A percentile compares a stretch with the other conserved stretches of the same genome.
These are phyloP conservation scores for Scheffersomyces segobiensis DNA, from an alignment of 1,139 yeast genomes.

Conservation along the genomic window DNA sequence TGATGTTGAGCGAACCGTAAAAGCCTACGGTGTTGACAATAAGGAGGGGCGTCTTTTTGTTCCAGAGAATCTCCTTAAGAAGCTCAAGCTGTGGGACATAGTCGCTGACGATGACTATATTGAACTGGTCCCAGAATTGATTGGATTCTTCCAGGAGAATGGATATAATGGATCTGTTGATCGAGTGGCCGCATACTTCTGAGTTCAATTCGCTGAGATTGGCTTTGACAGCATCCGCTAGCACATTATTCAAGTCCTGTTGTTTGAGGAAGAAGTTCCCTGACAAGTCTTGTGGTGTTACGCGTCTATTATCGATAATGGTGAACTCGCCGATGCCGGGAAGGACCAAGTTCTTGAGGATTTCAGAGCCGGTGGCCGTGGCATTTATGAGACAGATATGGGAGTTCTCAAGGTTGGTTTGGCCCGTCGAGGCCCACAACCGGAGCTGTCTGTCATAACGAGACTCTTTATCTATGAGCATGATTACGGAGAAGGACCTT, in stretches of 20 bases:
- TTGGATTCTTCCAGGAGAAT: conserved; percentile 15
- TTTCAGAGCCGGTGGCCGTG: conserved; percentile 63
- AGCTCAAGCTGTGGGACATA: conserved; percentile 18
- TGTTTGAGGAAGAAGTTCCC: conserved; percentile 63
- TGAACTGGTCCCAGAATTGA: conserved; percentile 52
- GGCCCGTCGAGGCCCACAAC: conserved; percentile 85
- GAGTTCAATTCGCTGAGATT: conserved; percentile 59
- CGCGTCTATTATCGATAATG: conserved; percentile 49
- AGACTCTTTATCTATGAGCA: conserved; percentile 30
- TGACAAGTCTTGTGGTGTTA: conserved; percentile 46
- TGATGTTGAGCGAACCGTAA: conserved; percentile 62
- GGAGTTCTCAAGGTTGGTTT: conserved; percentile 55
- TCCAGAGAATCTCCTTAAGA: conserved; percentile 44
- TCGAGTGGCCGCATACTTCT: conserved; percentile 49
- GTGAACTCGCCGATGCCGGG: conserved; percentile 78
- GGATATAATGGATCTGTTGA: conserved; percentile 21
- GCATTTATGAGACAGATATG: conserved; percentile 66
- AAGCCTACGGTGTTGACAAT: conserved; percentile 59
- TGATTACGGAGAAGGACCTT: not conserved
- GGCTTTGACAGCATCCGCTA: conserved; percentile 39
- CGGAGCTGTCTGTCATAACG: conserved; percentile 88
- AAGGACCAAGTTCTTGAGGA: conserved; percentile 73
- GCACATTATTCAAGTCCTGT: conserved; percentile 43
- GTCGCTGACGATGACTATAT: conserved; percentile 53
- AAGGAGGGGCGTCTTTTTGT: conserved; percentile 52